Conservation (phyloP, 2,329 filamentous ascomycete species). For the Colletotrichum sp. region DNA sequence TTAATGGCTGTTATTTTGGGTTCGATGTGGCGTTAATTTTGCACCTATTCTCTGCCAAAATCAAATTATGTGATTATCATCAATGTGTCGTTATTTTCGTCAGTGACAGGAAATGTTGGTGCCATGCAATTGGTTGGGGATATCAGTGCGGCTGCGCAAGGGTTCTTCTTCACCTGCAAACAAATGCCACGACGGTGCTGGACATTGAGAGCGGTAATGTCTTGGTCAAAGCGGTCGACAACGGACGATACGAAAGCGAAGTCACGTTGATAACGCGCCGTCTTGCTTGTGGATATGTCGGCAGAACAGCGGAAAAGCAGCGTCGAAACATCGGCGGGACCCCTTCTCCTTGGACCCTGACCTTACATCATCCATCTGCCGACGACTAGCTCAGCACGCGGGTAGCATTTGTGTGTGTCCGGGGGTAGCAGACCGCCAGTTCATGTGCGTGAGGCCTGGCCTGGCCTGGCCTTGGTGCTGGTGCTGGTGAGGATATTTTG, state of each 20-base stretch:
- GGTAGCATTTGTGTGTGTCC: neutral
- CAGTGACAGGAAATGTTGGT: neutral
- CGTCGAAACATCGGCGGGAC: neutral
- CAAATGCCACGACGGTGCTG: neutral
- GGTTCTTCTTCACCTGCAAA: neutral
- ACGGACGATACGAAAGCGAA: neutral
- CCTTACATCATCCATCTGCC: neutral
- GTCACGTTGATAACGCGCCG: neutral
- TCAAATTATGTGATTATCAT: neutral
- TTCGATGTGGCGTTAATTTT: neutral
- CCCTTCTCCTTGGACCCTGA: neutral
- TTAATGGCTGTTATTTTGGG: neutral
- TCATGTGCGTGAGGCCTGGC: neutral
- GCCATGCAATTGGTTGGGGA: neutral
- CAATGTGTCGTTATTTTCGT: neutral
- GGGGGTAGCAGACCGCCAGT: constrained; percentile 4
- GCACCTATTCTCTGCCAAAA: neutral
- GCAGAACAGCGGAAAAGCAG: neutral
- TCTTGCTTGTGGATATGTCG: neutral
- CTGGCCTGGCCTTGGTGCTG: neutral
- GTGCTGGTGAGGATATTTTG: neutral
- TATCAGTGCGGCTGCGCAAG: neutral
- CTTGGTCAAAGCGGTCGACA: neutral
- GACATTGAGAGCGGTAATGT: neutral
- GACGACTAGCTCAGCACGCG: neutral